Conservation (phyloP, 2,329 filamentous ascomycete species). For the Fusarium sororula region DNA sequence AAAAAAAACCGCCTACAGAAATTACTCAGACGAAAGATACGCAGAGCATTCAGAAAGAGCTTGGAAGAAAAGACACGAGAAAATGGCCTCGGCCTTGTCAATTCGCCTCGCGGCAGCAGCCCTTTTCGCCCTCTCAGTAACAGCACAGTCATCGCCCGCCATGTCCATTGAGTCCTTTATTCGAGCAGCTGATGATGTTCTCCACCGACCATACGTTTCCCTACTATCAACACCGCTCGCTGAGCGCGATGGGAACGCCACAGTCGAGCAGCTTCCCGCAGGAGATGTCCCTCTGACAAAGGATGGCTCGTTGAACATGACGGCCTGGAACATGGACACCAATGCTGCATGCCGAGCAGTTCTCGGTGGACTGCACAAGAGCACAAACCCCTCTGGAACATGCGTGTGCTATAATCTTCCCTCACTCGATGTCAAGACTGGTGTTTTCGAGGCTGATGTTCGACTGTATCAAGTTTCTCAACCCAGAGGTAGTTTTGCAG, state of each 20-base stretch:
- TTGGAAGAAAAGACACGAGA: constrained; percentile 1
- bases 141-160: constrained; percentile 22
- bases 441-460: constrained; percentile 80
- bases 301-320: constrained; percentile 61
- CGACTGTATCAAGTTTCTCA: constrained; percentile 75
- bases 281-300: constrained; percentile 49
- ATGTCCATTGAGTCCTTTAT: constrained; percentile 26
- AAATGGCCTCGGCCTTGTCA: constrained; percentile 35
- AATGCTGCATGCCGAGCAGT: constrained; percentile 66
- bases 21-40: constrained; percentile 7
- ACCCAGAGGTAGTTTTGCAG: constrained; percentile 63
- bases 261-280: constrained; percentile 26
- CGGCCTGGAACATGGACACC: constrained; percentile 65
- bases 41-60: background rate
- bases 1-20: background rate
- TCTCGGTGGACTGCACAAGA: constrained; percentile 63
- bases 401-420: constrained; percentile 86
- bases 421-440: constrained; percentile 71
- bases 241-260: constrained; percentile 23
- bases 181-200: constrained; percentile 44
- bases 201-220: constrained; percentile 43
- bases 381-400: constrained; percentile 78
- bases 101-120: constrained; percentile 30
- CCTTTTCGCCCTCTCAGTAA: constrained; percentile 31
- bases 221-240: constrained; percentile 28